Base-by-base conservation (phyloP, 75 land plant genomes). In the Chamaecyparis obtusa region DNA sequence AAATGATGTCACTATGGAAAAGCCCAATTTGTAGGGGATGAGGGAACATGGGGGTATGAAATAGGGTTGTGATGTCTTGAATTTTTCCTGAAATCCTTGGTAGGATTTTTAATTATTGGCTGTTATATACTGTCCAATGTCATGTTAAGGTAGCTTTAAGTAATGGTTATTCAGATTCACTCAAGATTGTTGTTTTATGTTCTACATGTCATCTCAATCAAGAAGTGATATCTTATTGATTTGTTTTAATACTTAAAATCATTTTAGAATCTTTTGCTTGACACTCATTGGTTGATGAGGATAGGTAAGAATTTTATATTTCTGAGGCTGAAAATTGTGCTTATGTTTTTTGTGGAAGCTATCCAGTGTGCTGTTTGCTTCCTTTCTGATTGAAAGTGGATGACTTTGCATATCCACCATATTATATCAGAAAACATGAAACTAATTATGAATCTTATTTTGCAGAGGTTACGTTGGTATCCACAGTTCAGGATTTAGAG, bases 381-480 rank as follows among this genome's bases (percentile, higher is more conserved):
- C 33, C 3, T 74, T 74, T 64, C 9, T 74, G 33, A 33, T 33
- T 74, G 76, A 33, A 33, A 30, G 32, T 33, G 15, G 11, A 32
- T 33, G 16, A 11, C 16, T 32, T 9, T 67, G 30, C 11, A 2
- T 74, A 13, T 33, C 3, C 14, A 74, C 33, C 36, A 13, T 74
- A 74, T 74, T 74, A 13, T 33, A 32, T 3, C 33, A 24, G 36
- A 74, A 72, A 74, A 24, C n/a, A 32, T 33, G 16, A 32, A 74
- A 32, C 36, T 74, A 74, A 74, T 74, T 74, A 74, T 0, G 16
- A 13, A 15, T 2, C 46, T 46, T 82, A n/a, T 36, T 35, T 49
- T 89, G 87, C 91, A 91, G 91, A 87, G 92, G 92, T 54, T 91
- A 91, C 46, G 92, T 91, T 32, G 92, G 92, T 9, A 91, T 91